Evolutionary conservation across 2,329 filamentous ascomycete genomes (phyloP), one percentile per base, ranked within the genome.

Genomic region (Trichophyton mentagrophytes): DNA sequence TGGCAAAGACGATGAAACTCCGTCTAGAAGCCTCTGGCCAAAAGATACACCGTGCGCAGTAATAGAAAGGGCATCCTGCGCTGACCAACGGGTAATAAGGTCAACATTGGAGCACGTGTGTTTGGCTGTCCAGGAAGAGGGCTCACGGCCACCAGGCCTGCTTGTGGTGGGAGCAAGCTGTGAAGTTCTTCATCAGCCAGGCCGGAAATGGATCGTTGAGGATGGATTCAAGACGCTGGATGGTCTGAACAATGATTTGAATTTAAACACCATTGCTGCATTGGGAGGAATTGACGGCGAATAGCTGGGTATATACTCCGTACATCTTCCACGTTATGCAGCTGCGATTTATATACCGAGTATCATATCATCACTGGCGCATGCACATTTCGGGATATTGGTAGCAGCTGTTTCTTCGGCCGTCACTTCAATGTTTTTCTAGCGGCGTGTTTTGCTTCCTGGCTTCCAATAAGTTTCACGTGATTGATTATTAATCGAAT

Each of bases 31-130:
- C 27, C 68, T 71, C 1, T 96, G 90, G 85, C 92, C 92, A 0
- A 74, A 73, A 38, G 74, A 77, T n/a, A 93, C 90, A 0, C 90
- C 92, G 0, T 96, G 92, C 68, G 91, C 92, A 0, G 91, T 99
- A 9, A 82, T 99, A 60, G 93, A 99, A 74, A 82, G 93, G 40
- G 93, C 93, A 4, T 95, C 89, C 63, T 99, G 93, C 70, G 88
- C 90, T 0, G 93, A 99, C 70, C 93, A 99, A 76, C 81, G 92
- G 57, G 89, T 99, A 15, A 91, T 99, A 30, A 81, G 93, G 61
- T 93, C 90, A 1, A 96, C 90, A 0, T 75, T 99, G 25, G 81
- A 85, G 66, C 81, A 87, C 67, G 89, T 97, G 1, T 87, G 82
- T 25, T 81, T 85, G 59, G 93, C 93, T 0, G 85, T 99, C 53